These are phyloP conservation scores for Hypseocharis bilobata DNA, from an alignment of 441 rosid genomes.

Conservation along the genomic window DNA sequence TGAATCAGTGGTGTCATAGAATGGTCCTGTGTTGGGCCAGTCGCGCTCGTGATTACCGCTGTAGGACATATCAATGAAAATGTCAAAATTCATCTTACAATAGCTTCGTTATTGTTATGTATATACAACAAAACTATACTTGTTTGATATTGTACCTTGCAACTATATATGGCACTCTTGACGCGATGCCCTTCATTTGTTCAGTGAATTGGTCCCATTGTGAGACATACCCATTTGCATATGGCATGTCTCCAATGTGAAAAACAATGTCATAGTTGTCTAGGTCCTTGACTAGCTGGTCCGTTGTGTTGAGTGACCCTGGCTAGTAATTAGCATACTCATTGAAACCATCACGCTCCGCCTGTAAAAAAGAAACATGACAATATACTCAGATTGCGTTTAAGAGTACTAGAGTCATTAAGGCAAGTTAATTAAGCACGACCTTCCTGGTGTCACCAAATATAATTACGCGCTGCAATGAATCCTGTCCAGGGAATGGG, in stretches of 20 bases:
- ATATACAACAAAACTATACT: not conserved
- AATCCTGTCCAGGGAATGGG: slow-evolving; percentile 87
- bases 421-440: not conserved
- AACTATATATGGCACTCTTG: slow-evolving; percentile 69
- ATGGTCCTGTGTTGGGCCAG: slow-evolving; percentile 73
- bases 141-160: slow-evolving; percentile 43
- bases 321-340: slow-evolving; percentile 80
- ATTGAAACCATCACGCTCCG: slow-evolving; percentile 83
- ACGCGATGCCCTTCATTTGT: slow-evolving; percentile 71
- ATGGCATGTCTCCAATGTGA: slow-evolving; percentile 75
- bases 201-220: slow-evolving; percentile 97
- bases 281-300: slow-evolving; percentile 63
- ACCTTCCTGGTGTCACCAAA: slow-evolving; percentile 97
- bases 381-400: not conserved
- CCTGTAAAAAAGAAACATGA: slow-evolving; percentile 38
- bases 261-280: slow-evolving; percentile 59
- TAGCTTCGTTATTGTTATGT: not conserved
- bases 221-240: slow-evolving; percentile 80
- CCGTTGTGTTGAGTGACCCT: slow-evolving; percentile 74
- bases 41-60: slow-evolving; percentile 93
- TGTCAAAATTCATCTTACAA: slow-evolving; percentile 8
- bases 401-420: not conserved
- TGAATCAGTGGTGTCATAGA: slow-evolving; percentile 59
- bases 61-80: slow-evolving; percentile 12
- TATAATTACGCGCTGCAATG: slow-evolving; percentile 61